These are phyloP conservation scores for Solanum chiquidenum DNA, from an alignment of 257 asterid genomes.

Conservation along the genomic window DNA sequence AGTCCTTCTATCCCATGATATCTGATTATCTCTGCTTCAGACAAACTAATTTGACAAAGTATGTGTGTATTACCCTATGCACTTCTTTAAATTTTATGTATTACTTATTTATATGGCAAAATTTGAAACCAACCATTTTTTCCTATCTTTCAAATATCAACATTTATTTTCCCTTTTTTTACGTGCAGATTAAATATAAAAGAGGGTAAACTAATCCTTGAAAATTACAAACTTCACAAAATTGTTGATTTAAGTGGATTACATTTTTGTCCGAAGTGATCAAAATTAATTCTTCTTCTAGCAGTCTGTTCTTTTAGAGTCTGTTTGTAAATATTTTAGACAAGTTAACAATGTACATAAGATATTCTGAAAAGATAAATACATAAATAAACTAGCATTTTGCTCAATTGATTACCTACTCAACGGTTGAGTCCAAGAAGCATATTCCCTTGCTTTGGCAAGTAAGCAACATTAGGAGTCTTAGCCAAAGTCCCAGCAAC, in stretches of 20 bases:
- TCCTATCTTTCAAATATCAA: not conserved
- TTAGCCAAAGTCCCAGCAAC: constrained; percentile 28
- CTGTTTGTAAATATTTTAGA: not conserved
- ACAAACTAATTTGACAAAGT: not conserved
- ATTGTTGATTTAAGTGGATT: not conserved
- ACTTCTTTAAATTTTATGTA: not conserved
- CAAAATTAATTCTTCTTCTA: not conserved
- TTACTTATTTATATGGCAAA: not conserved
- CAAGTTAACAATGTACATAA: not conserved
- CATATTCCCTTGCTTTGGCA: constrained; percentile 28
- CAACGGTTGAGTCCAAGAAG: constrained; percentile 37
- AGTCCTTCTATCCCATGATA: not conserved
- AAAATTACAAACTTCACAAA: not conserved
- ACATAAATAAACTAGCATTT: not conserved
- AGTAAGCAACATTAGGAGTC: constrained; percentile 28
- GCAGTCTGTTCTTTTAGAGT: not conserved
- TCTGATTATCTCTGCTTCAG: not conserved
- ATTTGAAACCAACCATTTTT: not conserved
- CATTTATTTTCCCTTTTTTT: not conserved
- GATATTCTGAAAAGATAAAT: not conserved
- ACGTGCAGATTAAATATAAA: not conserved
- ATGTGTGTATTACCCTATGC: not conserved
- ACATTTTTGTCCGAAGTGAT: not conserved
- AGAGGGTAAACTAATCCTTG: not conserved
- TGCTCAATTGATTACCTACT: not conserved